A percentile compares a stretch with the other conserved stretches of the same genome.
Evolutionary conservation across 2,329 filamentous ascomycete species (phyloP).

Genomic region (Botrytis hyacinthi): DNA sequence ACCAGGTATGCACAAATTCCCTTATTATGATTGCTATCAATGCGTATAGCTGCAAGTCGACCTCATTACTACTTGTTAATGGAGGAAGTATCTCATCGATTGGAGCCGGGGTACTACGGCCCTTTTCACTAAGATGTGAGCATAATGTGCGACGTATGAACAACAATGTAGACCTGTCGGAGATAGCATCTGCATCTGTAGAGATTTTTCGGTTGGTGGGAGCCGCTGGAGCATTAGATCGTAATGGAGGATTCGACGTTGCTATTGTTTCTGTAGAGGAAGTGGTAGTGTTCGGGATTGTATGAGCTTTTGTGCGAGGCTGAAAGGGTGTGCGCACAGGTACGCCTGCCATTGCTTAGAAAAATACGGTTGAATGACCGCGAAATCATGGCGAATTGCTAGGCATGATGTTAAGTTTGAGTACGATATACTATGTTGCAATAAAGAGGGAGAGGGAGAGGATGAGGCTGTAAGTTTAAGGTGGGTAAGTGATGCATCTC

Average conservation of each 20-base stretch:
- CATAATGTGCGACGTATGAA: constrained; percentile 84
- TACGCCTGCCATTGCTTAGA: constrained; percentile 20
- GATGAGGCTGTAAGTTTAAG: constrained; percentile 3
- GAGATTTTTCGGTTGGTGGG: constrained; percentile 38
- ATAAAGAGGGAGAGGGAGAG: not conserved
- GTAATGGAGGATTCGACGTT: constrained; percentile 18
- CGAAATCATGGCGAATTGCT: constrained; percentile 13
- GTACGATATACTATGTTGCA: not conserved
- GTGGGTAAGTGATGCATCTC: not conserved
- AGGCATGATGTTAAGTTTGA: not conserved
- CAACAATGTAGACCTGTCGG: constrained; percentile 74
- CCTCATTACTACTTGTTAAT: constrained; percentile 88
- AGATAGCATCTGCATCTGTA: constrained; percentile 58
- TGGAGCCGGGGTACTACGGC: constrained; percentile 51
- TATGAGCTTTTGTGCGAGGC: constrained; percentile 19
- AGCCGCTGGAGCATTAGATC: constrained; percentile 30
- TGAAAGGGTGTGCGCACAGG: constrained; percentile 20
- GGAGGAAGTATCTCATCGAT: constrained; percentile 84
- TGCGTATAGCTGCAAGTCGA: constrained; percentile 91
- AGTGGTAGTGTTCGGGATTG: constrained; percentile 1
- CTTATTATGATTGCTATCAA: constrained; percentile 85
- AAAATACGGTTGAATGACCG: not conserved
- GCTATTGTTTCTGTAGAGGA: constrained; percentile 6
- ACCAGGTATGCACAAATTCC: constrained; percentile 92
- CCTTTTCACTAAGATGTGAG: constrained; percentile 63